Conservation (phyloP, 768 basidiomycete species). For the Tricholoma furcatifolium region DNA sequence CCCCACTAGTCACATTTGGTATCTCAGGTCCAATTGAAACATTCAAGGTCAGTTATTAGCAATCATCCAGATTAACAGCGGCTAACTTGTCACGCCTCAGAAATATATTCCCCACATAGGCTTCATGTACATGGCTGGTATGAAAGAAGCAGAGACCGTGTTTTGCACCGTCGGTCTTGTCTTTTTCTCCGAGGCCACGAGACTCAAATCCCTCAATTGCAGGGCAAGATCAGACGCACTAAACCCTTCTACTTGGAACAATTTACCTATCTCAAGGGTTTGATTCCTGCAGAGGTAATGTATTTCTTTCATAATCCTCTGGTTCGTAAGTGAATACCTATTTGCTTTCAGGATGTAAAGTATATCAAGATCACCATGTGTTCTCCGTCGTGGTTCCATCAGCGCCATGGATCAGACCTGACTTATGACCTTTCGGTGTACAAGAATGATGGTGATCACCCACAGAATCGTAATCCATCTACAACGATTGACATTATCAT, state of each 20-base stretch:
- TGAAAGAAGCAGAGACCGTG: slow-evolving; percentile 36
- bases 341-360: slow-evolving; percentile 49
- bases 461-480: neutral
- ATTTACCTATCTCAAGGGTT: slow-evolving; percentile 57
- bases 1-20: slow-evolving; percentile 5
- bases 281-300: slow-evolving; percentile 53
- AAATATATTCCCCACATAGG: slow-evolving; percentile 47
- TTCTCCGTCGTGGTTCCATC: slow-evolving; percentile 72
- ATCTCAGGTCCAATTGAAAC: slow-evolving; percentile 40
- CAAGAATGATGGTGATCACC: slow-evolving; percentile 48
- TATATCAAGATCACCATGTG: slow-evolving; percentile 71
- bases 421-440: slow-evolving; percentile 62
- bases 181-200: slow-evolving; percentile 7
- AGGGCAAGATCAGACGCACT: slow-evolving; percentile 64
- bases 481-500: neutral
- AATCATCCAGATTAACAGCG: neutral
- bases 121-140: slow-evolving; percentile 38
- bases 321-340: slow-evolving; percentile 7
- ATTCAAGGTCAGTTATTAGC: slow-evolving; percentile 43
- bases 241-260: slow-evolving; percentile 63
- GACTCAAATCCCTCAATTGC: slow-evolving; percentile 17
- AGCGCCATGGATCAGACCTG: slow-evolving; percentile 57
- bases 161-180: slow-evolving; percentile 39
- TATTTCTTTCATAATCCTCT: neutral
- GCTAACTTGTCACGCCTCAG: slow-evolving; percentile 19